Base-by-base conservation (phyloP, 148 eudicot genomes). In the Simmondsia chinensis region DNA sequence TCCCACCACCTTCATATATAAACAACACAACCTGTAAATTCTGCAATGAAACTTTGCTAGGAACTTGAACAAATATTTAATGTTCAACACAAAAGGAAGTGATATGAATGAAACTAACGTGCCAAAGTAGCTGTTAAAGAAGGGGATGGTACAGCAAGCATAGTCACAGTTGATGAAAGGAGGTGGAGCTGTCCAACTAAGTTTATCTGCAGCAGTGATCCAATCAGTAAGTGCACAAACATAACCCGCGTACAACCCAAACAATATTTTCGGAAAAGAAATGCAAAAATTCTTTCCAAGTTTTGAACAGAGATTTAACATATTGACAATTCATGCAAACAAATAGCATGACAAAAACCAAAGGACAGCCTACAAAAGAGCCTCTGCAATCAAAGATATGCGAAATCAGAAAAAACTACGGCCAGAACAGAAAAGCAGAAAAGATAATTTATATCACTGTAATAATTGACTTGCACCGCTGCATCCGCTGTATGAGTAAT, bases 71-170 rank as follows among this genome's bases (percentile, higher is more conserved):
- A 17, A n/a, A n/a, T n/a, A n/a, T n/a, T n/a, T 13, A 35, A 38
- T 18, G 32, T 26, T 26, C 26, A 22, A 26, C 20, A 47, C 33
- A 57, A 46, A 43, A 39, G 36, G 34, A 46, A 35, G 15, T 40
- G 16, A 39, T 47, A 43, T 27, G 41, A 33, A 63, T 33, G 64
- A 55, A 60, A 77, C 99, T 79, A 54, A 91, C 99, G 79, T 26
- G 95, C 99, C 71, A 79, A 64, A 59, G 87, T 91, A 56, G 99
- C 95, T 57, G 85, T 91, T 56, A 91, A 51, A 60, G 99, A 91
- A 56, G 99, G 99, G 59, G 94, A 76, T 58, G 99, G 99, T 61
- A 91, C 99, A 64, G 99, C 95, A 55, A 91, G 72, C 60, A 80
- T 82, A 53, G 83, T 82, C 61, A 91, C 76, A 7, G 94, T 68